These are phyloP conservation scores for Cyclotella sp. DNA, from an alignment of 108 stramenopile genomes.

Conservation along the genomic window DNA sequence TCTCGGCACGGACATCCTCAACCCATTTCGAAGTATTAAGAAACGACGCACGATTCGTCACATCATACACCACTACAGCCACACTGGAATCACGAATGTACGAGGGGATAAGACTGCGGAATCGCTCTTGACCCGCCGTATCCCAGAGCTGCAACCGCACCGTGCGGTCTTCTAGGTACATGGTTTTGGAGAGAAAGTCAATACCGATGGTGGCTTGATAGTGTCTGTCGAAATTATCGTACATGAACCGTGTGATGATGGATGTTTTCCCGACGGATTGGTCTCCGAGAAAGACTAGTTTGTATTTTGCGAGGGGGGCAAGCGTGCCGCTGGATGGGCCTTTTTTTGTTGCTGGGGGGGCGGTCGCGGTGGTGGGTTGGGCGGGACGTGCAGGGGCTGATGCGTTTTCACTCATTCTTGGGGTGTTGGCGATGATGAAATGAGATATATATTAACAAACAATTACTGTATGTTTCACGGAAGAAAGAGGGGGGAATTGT, in stretches of 20 bases:
- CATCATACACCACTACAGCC: conserved; percentile 98
- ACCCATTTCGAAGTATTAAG: conserved; percentile 99
- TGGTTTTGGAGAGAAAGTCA: conserved; percentile 99
- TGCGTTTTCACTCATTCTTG: conserved; percentile 28
- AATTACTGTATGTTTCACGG: no score
- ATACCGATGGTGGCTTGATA: conserved; percentile 99
- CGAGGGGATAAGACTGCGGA: conserved; percentile 94
- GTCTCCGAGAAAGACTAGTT: conserved; percentile 99
- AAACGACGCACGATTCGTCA: conserved; percentile 96
- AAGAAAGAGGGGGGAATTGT: no score
- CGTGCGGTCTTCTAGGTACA: conserved; percentile 98
- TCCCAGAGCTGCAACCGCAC: conserved; percentile 99
- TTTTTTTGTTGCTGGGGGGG: conserved; percentile 4
- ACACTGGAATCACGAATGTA: conserved; percentile 99
- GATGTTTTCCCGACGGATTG: conserved; percentile 99
- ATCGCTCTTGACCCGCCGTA: conserved; percentile 98
- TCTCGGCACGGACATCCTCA: conserved; percentile 96
- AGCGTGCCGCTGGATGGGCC: conserved; percentile 51
- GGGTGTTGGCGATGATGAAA: no score
- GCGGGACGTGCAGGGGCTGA: conserved; percentile 21
- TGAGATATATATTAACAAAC: no score
- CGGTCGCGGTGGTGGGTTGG: conserved; percentile 19
- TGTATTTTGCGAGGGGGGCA: conserved; percentile 97
- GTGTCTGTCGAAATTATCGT: conserved; percentile 96
- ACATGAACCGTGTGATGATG: conserved; percentile 98